Base-by-base conservation (phyloP, 805 yeast species). In the Dipodascus geniculatus region DNA sequence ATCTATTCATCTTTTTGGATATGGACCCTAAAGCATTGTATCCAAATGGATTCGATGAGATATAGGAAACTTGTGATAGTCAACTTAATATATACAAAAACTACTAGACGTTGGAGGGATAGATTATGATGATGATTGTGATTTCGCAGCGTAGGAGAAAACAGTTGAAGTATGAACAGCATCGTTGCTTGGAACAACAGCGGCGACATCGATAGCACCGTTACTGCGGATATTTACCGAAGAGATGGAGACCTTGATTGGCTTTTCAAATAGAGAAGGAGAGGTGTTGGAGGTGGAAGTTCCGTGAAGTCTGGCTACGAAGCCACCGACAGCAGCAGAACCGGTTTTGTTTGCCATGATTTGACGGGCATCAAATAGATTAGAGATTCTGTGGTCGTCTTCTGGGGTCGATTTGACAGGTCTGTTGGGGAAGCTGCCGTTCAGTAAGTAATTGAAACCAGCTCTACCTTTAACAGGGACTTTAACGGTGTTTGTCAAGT, bases 301-400 rank as follows among this genome's bases (percentile, higher is more conserved):
- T 19, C 78, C 80, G 65, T 87, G 85, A 67, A 90, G 79, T 61
- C 89, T 96, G 42, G 78, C 82, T 52, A 87, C 79, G 48, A 82
- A 79, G 65, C 83, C 90, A 63, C 87, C 54, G 47, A 35, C 48
- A 24, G 60, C 63, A 8, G 65, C 58, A 53, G 65, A 67, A 17
- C 70, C 70, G 42, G 65, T 69, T 16, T 57, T 51, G 20, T 58
- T 58, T 3, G 58, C 61, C 19, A 54, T 51, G 47, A 55, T 56
- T 28, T 28, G 33, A 28, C 33, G 33, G 11, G 33, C 33, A 28
- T 28, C 23, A 24, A 42, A 50, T 17, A n/a, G 22, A n/a, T 50
- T 8, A 11, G 44, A n/a, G 14, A 38, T n/a, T 38, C 44, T 17
- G 14, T 11, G 14, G 14, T 17, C 44, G 14, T 14, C 44, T 38